A percentile compares a stretch with the other conserved stretches of the same genome.
These are phyloP conservation scores for Verbascum thapsus DNA, from an alignment of 257 asterid genomes.

Conservation along the genomic window DNA sequence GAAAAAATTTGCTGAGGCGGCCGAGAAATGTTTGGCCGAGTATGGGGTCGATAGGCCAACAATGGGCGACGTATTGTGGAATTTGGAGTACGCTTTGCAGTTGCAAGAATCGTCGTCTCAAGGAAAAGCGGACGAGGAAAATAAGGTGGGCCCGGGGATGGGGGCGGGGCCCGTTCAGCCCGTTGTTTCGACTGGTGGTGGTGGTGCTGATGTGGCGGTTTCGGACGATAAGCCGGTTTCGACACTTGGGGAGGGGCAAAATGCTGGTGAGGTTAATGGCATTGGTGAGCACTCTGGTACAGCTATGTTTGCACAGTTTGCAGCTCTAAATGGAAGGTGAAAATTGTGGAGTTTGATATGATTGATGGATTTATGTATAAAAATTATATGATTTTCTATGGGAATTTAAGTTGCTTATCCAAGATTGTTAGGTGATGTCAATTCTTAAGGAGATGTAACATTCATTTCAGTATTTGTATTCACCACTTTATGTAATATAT, in stretches of 20 bases:
- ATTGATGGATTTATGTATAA: not conserved
- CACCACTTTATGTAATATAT: too few relatives aligned
- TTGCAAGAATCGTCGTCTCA: slow-evolving; percentile 58
- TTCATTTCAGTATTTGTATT: too few relatives aligned
- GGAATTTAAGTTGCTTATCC: too few relatives aligned
- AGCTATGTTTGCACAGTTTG: slow-evolving; percentile 76
- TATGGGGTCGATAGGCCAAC: slow-evolving; percentile 89
- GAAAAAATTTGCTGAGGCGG: slow-evolving; percentile 80
- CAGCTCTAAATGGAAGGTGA: slow-evolving; percentile 72
- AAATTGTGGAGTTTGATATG: slow-evolving; percentile 8
- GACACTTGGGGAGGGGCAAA: slow-evolving; percentile 31
- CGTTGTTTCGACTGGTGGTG: not conserved
- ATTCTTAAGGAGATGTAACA: too few relatives aligned
- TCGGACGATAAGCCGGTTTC: slow-evolving; percentile 30
- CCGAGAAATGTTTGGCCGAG: slow-evolving; percentile 89
- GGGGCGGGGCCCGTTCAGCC: too few relatives aligned
- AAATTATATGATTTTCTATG: not conserved
- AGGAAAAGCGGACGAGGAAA: slow-evolving; percentile 46
- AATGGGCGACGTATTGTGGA: slow-evolving; percentile 97
- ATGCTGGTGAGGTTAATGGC: slow-evolving; percentile 41
- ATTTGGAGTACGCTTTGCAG: slow-evolving; percentile 80
- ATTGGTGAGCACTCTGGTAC: slow-evolving; percentile 80
- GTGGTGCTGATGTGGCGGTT: not conserved
- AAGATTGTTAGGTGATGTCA: too few relatives aligned
- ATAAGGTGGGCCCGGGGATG: slow-evolving; percentile 22